phyloP scores from a whole-genome alignment of 1,139 yeast species.

The Kodamaea plutei region DNA sequence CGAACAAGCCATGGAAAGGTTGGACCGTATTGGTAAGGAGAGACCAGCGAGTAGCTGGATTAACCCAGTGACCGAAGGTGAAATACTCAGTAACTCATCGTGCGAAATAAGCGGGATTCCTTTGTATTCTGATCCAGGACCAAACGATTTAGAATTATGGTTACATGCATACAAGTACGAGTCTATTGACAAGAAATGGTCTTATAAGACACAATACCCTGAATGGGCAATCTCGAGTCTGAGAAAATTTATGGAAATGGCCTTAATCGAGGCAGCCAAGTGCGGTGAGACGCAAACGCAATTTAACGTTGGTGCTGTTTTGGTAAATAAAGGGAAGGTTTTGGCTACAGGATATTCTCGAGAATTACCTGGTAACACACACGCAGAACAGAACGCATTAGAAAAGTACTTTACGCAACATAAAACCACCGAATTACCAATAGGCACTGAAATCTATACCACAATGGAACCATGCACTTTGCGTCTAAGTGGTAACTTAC shows the following conservation, averaged over 20 bases:
- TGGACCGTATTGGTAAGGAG: slow-evolving; percentile 68
- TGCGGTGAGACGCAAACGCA: slow-evolving; percentile 85
- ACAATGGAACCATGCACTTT: slow-evolving; percentile 98
- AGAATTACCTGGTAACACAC: slow-evolving; percentile 93
- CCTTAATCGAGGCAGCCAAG: slow-evolving; percentile 72
- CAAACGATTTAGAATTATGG: slow-evolving; percentile 82
- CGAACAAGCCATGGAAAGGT: slow-evolving; percentile 38
- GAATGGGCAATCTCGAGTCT: slow-evolving; percentile 77
- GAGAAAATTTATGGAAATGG: slow-evolving; percentile 53
- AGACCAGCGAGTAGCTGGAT: slow-evolving; percentile 67
- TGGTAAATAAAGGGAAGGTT: slow-evolving; percentile 63
- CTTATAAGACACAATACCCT: slow-evolving; percentile 75
- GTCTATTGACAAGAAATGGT: slow-evolving; percentile 60
- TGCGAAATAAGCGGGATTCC: slow-evolving; percentile 73
- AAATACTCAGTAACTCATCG: slow-evolving; percentile 48
- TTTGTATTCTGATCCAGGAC: slow-evolving; percentile 82
- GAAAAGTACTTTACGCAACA: slow-evolving; percentile 56
- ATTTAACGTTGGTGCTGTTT: slow-evolving; percentile 88
- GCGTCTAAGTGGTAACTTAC: slow-evolving; percentile 83
- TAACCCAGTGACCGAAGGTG: slow-evolving; percentile 57
- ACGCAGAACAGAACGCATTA: slow-evolving; percentile 94
- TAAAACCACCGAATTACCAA: slow-evolving; percentile 51
- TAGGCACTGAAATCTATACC: slow-evolving; percentile 80
- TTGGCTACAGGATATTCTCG: slow-evolving; percentile 83
- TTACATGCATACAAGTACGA: slow-evolving; percentile 81